These are phyloP conservation scores for Ascochyta rabiei DNA, from an alignment of 2,329 filamentous ascomycete genomes.

Conservation along the genomic window DNA sequence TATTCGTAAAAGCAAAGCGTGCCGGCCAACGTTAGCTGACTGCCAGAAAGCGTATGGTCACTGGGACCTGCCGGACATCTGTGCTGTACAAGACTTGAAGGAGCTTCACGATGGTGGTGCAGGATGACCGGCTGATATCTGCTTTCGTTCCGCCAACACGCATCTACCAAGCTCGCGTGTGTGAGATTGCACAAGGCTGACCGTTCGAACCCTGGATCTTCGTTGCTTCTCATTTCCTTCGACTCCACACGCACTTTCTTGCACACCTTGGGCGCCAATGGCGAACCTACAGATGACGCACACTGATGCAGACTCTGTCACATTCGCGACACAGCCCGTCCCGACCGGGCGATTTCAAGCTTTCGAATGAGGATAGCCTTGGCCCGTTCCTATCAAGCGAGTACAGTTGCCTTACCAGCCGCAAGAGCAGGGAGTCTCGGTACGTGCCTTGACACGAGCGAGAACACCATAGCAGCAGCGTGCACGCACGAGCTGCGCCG, in stretches of 20 bases:
- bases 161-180: slow-evolving; percentile 16
- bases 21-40: background rate
- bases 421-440: slow-evolving; percentile 16
- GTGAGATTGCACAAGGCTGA: slow-evolving; percentile 28
- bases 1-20: background rate
- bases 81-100: slow-evolving; percentile 8
- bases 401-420: slow-evolving; percentile 12
- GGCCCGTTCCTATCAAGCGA: slow-evolving; percentile 4
- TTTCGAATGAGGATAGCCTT: slow-evolving; percentile 1
- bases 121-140: slow-evolving; percentile 19
- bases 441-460: slow-evolving; percentile 17
- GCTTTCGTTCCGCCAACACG: slow-evolving; percentile 5
- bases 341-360: slow-evolving; percentile 21
- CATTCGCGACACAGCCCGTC: slow-evolving; percentile 26
- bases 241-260: slow-evolving; percentile 24
- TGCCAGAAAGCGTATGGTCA: slow-evolving; percentile 5
- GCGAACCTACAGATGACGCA: slow-evolving; percentile 6
- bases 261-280: slow-evolving; percentile 19
- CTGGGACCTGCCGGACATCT: slow-evolving; percentile 5
- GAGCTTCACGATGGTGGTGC: slow-evolving; percentile 14
- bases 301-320: slow-evolving; percentile 12
- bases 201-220: slow-evolving; percentile 24
- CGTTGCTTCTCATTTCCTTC: slow-evolving; percentile 23
- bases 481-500: slow-evolving; percentile 5
- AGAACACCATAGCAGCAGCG: slow-evolving; percentile 4